phyloP scores from a whole-genome alignment of 192 early-diverging fungal species.

The Rhizoclosmatium sp. region DNA sequence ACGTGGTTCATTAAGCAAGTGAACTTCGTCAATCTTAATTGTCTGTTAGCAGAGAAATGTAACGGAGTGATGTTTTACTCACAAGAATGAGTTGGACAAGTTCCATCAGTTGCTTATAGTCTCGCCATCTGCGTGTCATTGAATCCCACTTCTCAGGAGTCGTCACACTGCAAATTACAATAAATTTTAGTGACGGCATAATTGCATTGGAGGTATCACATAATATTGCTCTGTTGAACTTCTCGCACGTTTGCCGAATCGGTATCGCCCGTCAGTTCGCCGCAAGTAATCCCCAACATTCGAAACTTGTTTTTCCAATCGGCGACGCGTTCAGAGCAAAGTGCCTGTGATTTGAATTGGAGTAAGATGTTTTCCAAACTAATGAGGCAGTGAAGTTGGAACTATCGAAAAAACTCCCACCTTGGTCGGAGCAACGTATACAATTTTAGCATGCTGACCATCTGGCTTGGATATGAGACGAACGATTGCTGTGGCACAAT shows the following conservation, averaged over 20 bases:
- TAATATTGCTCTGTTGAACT: constrained; percentile 56
- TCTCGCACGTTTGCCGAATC: constrained; percentile 49
- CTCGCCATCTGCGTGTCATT: constrained; percentile 65
- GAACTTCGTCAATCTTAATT: constrained; percentile 78
- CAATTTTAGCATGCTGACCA: constrained; percentile 52
- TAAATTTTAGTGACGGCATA: background rate
- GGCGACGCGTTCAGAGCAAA: constrained; percentile 65
- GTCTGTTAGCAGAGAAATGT: background rate
- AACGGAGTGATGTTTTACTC: background rate
- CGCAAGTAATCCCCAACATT: constrained; percentile 53
- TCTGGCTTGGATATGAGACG: constrained; percentile 35
- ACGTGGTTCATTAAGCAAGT: constrained; percentile 65
- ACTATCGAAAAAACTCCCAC: background rate
- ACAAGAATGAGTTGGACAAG: constrained; percentile 55
- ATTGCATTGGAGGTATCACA: constrained; percentile 29
- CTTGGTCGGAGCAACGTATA: constrained; percentile 76
- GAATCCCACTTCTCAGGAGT: constrained; percentile 86
- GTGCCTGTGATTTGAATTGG: constrained; percentile 45
- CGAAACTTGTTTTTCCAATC: constrained; percentile 72
- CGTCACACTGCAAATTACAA: constrained; percentile 58
- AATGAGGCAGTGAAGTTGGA: background rate
- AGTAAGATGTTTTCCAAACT: background rate
- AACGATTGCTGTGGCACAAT: constrained; percentile 42
- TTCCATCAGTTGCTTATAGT: constrained; percentile 25
- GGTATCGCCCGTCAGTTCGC: constrained; percentile 75